Evolutionary conservation across 352 stramenopile genomes (phyloP).

Genomic region (Blastocystis sp.): DNA sequence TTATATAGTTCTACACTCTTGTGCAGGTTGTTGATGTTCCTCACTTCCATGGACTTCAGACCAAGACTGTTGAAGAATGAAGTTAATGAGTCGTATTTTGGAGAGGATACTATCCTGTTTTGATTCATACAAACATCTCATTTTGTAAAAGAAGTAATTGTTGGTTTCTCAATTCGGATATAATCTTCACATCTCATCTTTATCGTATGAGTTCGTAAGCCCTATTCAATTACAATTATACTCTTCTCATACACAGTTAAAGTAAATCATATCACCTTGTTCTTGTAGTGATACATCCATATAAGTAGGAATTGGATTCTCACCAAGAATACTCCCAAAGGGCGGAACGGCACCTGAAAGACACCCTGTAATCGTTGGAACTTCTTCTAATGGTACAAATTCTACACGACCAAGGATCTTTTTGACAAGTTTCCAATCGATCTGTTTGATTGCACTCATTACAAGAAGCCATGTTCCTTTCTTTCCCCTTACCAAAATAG

Average conservation of each 20-base stretch:
- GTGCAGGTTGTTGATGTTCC: conserved; percentile 62
- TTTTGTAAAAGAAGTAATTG: conserved; percentile 46
- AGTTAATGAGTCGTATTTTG: neutral
- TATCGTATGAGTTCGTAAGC: conserved; percentile 20
- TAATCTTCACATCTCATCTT: conserved; percentile 59
- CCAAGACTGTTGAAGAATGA: conserved; percentile 25
- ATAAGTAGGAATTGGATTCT: conserved; percentile 18
- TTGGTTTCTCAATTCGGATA: conserved; percentile 41
- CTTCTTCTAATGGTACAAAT: conserved; percentile 32
- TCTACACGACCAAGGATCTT: neutral
- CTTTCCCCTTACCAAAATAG: conserved; percentile 38
- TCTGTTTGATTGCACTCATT: conserved; percentile 46
- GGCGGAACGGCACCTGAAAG: conserved; percentile 47
- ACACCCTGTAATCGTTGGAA: neutral
- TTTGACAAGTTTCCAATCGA: conserved; percentile 54
- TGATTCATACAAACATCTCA: conserved; percentile 40
- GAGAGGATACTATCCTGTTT: conserved; percentile 17
- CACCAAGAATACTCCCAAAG: conserved; percentile 44
- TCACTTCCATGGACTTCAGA: conserved; percentile 66
- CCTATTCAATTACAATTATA: neutral
- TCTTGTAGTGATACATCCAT: conserved; percentile 49
- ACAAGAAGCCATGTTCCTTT: conserved; percentile 57
- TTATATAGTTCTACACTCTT: conserved; percentile 62
- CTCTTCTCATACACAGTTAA: conserved; percentile 12
- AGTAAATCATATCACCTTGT: conserved; percentile 43